Percentiles rank a stretch among this genome's conserved stretches.
Conservation (phyloP, 1,284 basidiomycete species). For the Ustanciosporium gigantosporum region DNA sequence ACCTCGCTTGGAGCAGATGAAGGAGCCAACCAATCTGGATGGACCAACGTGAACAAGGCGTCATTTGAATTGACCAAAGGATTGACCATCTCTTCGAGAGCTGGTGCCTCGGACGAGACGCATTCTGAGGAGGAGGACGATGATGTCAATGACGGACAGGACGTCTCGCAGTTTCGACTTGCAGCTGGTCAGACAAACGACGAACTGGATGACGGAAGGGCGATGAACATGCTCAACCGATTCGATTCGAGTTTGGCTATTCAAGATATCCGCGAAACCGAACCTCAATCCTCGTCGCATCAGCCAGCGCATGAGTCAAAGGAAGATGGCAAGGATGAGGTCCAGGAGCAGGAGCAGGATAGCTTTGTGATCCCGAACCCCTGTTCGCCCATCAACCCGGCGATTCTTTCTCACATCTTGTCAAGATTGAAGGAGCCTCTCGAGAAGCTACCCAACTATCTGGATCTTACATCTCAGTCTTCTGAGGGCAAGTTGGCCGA, state of each 20-base stretch:
- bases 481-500: constrained; percentile 68
- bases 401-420: constrained; percentile 71
- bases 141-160: background rate
- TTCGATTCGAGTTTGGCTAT: too few relatives aligned
- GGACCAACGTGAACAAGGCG: constrained; percentile 28
- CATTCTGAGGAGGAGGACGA: constrained; percentile 5
- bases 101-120: constrained; percentile 4
- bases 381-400: constrained; percentile 80
- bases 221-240: constrained; percentile 22
- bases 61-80: constrained; percentile 37
- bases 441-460: constrained; percentile 68
- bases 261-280: background rate
- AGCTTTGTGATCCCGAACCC: constrained; percentile 77
- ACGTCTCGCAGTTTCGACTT: too few relatives aligned
- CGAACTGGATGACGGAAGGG: background rate
- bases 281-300: too few relatives aligned
- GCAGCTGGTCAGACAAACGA: background rate
- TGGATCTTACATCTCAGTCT: constrained; percentile 68
- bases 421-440: constrained; percentile 68
- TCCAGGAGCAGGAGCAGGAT: too few relatives aligned
- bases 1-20: constrained; percentile 17
- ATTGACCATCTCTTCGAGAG: constrained; percentile 23
- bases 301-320: too few relatives aligned
- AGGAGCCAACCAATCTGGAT: constrained; percentile 20
- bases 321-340: background rate